Percentiles rank a stretch among this genome's conserved stretches.
These are phyloP conservation scores for Hemerocallis citrina DNA, from an alignment of 106 monocot genomes.

Conservation along the genomic window DNA sequence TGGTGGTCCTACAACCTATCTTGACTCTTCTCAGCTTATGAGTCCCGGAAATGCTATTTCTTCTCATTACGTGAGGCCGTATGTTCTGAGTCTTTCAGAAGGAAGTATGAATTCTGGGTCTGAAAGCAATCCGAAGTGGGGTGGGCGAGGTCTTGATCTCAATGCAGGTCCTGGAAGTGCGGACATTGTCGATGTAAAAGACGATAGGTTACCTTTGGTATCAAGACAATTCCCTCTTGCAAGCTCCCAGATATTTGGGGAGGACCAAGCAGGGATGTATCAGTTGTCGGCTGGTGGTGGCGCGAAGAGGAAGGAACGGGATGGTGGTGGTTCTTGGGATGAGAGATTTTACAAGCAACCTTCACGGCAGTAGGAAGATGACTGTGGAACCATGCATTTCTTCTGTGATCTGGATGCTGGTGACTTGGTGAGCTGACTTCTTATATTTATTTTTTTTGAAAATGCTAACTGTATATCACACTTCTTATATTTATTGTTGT, in stretches of 20 bases:
- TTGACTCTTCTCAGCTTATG: constrained; percentile 26
- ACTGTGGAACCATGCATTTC: neutral
- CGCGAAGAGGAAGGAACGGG: constrained; percentile 66
- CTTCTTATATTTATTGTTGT: neutral
- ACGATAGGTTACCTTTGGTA: constrained; percentile 17
- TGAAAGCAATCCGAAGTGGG: constrained; percentile 39
- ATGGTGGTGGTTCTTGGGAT: constrained; percentile 45
- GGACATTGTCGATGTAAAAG: constrained; percentile 33
- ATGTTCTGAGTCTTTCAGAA: constrained; percentile 34
- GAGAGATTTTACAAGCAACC: constrained; percentile 57
- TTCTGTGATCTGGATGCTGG: no score
- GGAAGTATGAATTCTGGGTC: constrained; percentile 33
- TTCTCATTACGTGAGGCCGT: constrained; percentile 38
- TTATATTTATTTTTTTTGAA: no score
- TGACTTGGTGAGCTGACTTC: neutral
- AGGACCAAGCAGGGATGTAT: constrained; percentile 44
- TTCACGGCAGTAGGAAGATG: constrained; percentile 22
- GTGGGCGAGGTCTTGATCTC: constrained; percentile 52
- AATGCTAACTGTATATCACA: no score
- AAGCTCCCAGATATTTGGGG: constrained; percentile 30
- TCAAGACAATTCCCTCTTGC: constrained; percentile 26
- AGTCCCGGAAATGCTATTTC: constrained; percentile 31
- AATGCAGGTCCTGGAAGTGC: constrained; percentile 58
- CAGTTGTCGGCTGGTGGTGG: constrained; percentile 20
- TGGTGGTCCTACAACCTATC: constrained; percentile 27